Evolutionary conservation across 352 stramenopile genomes (phyloP).

Genomic region (Lagenidium sp.): DNA sequence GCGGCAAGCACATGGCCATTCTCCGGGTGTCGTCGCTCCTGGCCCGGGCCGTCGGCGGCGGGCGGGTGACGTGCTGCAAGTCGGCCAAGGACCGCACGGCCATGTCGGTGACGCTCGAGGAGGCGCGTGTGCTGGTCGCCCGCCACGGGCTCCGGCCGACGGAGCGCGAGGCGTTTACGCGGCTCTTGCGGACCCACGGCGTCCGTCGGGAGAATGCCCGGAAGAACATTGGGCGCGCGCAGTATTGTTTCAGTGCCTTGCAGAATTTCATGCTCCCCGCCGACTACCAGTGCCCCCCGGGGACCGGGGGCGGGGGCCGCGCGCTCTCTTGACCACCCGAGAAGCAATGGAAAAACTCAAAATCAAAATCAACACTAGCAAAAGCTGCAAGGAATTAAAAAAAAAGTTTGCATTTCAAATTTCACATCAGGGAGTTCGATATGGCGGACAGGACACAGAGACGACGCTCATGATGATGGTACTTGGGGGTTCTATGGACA

Average conservation of each 20-base stretch:
- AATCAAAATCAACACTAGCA: too few relatives aligned
- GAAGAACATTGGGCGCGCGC: constrained; percentile 83
- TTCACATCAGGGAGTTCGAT: too few relatives aligned
- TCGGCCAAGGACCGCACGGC: constrained; percentile 95
- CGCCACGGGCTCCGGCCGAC: constrained; percentile 41
- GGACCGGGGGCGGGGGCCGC: constrained; percentile 58
- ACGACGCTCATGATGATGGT: too few relatives aligned
- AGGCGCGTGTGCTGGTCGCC: constrained; percentile 56
- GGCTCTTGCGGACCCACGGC: constrained; percentile 59
- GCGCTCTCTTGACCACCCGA: constrained; percentile 53
- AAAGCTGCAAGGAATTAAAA: too few relatives aligned
- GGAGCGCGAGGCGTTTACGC: constrained; percentile 49
- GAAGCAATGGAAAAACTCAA: too few relatives aligned
- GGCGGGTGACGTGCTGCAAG: constrained; percentile 95
- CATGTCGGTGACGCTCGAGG: constrained; percentile 96
- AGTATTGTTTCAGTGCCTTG: constrained; percentile 77
- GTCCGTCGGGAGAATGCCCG: constrained; percentile 76
- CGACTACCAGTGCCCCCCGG: constrained; percentile 75
- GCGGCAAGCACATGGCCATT: constrained; percentile 76
- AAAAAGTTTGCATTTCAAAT: too few relatives aligned
- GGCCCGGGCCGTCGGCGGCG: constrained; percentile 75
- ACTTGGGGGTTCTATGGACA: too few relatives aligned
- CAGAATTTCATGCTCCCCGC: constrained; percentile 78
- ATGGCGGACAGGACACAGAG: too few relatives aligned
- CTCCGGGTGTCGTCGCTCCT: constrained; percentile 67